Evolutionary conservation across 2,329 filamentous ascomycete genomes (phyloP).

Genomic region (Colletotrichum navitas): DNA sequence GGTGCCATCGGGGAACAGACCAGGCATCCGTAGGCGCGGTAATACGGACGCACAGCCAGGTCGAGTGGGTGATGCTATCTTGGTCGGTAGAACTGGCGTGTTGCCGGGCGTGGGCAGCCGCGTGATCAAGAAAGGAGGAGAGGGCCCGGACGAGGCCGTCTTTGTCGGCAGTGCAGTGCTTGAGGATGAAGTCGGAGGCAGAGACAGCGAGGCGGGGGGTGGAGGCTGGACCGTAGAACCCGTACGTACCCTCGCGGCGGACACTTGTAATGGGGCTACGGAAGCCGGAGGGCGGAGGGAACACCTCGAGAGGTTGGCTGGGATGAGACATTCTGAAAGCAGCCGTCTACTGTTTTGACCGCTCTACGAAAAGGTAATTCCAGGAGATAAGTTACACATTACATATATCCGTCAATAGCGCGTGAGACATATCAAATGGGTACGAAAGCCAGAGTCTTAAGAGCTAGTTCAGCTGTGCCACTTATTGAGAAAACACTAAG

Average conservation of each 20-base stretch:
- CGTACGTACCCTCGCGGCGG: neutral
- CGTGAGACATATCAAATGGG: neutral
- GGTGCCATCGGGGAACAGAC: conserved; percentile 34
- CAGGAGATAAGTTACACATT: neutral
- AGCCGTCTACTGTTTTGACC: no score
- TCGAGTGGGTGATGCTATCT: conserved; percentile 10
- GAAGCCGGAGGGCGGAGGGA: neutral
- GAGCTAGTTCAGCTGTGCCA: no score
- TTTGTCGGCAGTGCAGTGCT: neutral
- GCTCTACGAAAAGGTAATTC: no score
- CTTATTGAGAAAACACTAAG: no score
- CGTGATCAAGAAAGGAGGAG: neutral
- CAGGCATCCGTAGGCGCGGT: conserved; percentile 15
- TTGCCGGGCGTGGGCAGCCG: neutral
- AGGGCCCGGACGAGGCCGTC: neutral
- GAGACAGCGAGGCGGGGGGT: neutral
- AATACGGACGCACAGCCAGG: conserved; percentile 34
- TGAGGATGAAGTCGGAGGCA: neutral
- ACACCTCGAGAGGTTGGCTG: neutral
- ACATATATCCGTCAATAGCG: neutral
- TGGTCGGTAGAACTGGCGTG: neutral
- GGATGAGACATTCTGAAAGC: neutral
- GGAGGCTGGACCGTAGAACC: conserved; percentile 9
- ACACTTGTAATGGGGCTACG: conserved; percentile 13
- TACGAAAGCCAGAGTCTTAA: no score